These are phyloP conservation scores for Pulveroboletus sp. DNA, from an alignment of 768 basidiomycete species.

Conservation along the genomic window DNA sequence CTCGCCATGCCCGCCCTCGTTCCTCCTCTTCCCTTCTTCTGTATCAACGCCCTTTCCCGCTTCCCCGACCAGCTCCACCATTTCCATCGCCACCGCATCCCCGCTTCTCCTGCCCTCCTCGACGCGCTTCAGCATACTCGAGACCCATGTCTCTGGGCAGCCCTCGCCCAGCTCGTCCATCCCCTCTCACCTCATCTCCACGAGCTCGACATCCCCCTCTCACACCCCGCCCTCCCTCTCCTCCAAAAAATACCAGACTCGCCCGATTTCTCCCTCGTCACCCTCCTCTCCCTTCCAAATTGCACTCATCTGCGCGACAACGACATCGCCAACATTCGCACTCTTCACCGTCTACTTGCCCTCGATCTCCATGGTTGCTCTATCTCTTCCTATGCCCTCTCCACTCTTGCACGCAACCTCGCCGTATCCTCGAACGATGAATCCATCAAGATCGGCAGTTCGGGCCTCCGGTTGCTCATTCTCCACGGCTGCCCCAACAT, in stretches of 20 bases:
- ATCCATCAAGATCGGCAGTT: constrained; percentile 39
- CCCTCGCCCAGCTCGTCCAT: constrained; percentile 54
- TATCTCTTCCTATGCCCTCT: constrained; percentile 50
- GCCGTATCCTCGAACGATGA: constrained; percentile 17
- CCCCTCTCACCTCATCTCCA: constrained; percentile 41
- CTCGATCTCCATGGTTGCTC: constrained; percentile 58
- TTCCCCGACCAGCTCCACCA: constrained; percentile 35
- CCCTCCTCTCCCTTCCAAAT: constrained; percentile 54
- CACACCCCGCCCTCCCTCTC: constrained; percentile 48
- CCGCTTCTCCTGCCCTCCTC: constrained; percentile 39
- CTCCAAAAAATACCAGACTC: constrained; percentile 56
- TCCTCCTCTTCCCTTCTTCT: constrained; percentile 53
- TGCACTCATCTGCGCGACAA: constrained; percentile 57
- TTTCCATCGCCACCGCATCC: constrained; percentile 37
- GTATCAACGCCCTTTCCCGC: constrained; percentile 40
- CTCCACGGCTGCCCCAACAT: constrained; percentile 52
- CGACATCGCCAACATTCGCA: constrained; percentile 44
- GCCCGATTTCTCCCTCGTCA: constrained; percentile 56
- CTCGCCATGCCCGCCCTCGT: constrained; percentile 12
- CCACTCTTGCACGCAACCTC: constrained; percentile 47
- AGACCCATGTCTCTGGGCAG: constrained; percentile 60
- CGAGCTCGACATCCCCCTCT: constrained; percentile 44
- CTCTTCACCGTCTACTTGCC: constrained; percentile 52
- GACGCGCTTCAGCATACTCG: constrained; percentile 30
- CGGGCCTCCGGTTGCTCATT: constrained; percentile 54